These are phyloP conservation scores for Rhodomyrtus tomentosa DNA, from an alignment of 345 rosid genomes.

Conservation along the genomic window DNA sequence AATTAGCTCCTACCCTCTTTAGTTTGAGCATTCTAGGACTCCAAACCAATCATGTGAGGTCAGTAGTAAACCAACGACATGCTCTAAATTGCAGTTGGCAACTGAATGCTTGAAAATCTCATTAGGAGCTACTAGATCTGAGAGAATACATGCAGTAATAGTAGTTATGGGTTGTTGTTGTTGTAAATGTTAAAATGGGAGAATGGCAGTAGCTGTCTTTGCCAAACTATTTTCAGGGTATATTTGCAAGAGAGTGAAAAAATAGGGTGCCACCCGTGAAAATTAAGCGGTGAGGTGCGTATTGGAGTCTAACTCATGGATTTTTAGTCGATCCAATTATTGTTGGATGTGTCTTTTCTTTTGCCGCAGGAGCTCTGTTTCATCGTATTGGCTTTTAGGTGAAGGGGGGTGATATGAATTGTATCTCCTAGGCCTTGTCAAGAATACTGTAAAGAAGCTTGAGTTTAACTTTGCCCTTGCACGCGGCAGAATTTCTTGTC, in stretches of 20 bases:
- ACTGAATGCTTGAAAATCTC: not conserved
- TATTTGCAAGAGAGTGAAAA: not conserved
- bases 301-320: not conserved
- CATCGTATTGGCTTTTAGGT: not conserved
- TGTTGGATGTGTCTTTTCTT: not conserved
- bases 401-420: not conserved
- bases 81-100: not conserved
- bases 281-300: not conserved
- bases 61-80: not conserved
- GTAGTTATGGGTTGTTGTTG: not conserved
- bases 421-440: not conserved
- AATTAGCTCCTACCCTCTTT: not conserved
- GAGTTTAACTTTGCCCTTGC: not conserved
- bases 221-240: not conserved
- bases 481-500: not conserved
- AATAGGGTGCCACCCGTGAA: not conserved
- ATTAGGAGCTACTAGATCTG: not conserved
- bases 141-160: not conserved
- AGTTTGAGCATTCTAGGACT: not conserved
- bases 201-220: not conserved
- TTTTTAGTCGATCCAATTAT: not conserved
- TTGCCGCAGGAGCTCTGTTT: not conserved
- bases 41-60: not conserved
- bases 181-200: not conserved
- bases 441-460: not conserved